Base-by-base conservation (phyloP, 805 yeast species). In the Yarrowia alimentaria region DNA sequence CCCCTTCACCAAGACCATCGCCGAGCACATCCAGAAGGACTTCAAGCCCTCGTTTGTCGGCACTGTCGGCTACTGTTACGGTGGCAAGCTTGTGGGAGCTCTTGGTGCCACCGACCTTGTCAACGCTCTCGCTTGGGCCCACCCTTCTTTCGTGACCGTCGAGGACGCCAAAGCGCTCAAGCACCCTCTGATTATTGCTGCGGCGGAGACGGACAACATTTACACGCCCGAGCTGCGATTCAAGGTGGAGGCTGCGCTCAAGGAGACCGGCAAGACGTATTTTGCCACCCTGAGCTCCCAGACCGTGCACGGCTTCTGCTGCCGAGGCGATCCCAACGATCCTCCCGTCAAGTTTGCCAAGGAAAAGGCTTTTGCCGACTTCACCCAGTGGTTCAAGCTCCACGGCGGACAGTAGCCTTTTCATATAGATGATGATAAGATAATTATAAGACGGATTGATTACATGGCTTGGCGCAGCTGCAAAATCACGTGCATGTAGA, bases 31-130 rank as follows among this genome's bases (percentile, higher is more conserved):
- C 52, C 75, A 69, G 54, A 59, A 62, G 20, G 76, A 74, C 52
- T 63, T 66, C 51, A 67, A 67, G n/a, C 77, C 78, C 13, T 64
- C 69, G 48, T 78, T 72, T 57, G 54, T 83, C 17, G 80, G 76
- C 33, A 77, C 78, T 16, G 68, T 83, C 53, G 96, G 96, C 18
- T 80, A 87, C 70, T 88, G 96, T 68, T 88, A 72, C 57, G 96
- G 96, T 63, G 95, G 87, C 31, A 84, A 81, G 65, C 80, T 71
- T 58, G 79, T 77, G 25, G 59, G 75, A 54, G 76, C 80, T 53
- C 64, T 78, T 22, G 64, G 72, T 6, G 72, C 65, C 17, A 53
- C 52, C 48, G 57, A 53, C 31, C 52, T 50, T 30, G 74, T 77
- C 26, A 40, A 56, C 8, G 84, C 74, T 13, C 87, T 77, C 60